Evolutionary conservation across 2,329 filamentous ascomycete genomes (phyloP), one percentile per base, ranked within the genome.

Genomic region (Diaporthe sp.): DNA sequence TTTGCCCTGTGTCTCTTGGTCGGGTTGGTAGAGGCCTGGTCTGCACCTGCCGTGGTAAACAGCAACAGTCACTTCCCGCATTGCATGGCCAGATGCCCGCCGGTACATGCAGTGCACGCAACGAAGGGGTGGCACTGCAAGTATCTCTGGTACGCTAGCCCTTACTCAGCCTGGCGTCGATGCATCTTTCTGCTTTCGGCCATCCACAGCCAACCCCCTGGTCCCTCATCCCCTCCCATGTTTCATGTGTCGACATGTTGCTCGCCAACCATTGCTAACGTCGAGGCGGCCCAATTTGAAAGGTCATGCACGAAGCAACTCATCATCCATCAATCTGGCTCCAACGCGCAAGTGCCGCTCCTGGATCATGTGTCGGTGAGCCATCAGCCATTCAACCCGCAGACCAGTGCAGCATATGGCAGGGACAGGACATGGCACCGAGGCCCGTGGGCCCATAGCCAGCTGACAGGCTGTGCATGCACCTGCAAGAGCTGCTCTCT

Each of bases 231-330:
- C 40, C 57, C 57, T 38, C 45, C 55, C 45, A 50, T 72, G 69
- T 72, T 72, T 72, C 69, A 72, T 61, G 57, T 72, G 45, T 54
- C 57, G 58, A 72, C 45, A 54, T 25, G 12, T 15, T 72, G 35
- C 25, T 25, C 57, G 28, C 69, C 69, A 72, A 72, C 69, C 69
- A 72, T 64, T 71, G 68, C 45, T 47, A 68, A 25, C 47, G 4
- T 42, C 35, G n/a, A 52, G 40, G 40, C 40, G 38, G 22, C n/a
- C 57, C 47, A 50, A 71, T 57, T 47, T 71, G 38, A 71, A 38
- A 71, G 52, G 40, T 71, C 42, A 71, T 71, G 55, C 69, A 60
- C 30, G 22, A 52, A 50, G 64, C 45, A 38, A 52, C 30, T 17
- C 69, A 50, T 60, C 35, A 30, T 30, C 68, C 42, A 42, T 35